Percentiles rank a stretch among this genome's conserved stretches.
These are phyloP conservation scores for Aspergillus mulundensis DNA, from an alignment of 495 filamentous ascomycete species.

Conservation along the genomic window DNA sequence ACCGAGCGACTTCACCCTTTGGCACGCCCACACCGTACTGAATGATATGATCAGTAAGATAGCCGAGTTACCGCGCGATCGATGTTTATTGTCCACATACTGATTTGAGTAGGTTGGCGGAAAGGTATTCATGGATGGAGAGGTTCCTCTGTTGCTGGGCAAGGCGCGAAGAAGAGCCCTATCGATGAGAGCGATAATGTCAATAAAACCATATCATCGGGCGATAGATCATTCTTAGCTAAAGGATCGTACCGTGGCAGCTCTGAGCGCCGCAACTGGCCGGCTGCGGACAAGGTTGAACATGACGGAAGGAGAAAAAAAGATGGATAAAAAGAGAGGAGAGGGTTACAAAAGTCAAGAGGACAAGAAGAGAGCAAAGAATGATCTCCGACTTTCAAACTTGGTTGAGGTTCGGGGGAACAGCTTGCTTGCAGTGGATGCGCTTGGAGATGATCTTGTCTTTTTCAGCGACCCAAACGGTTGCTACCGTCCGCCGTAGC, in stretches of 20 bases:
- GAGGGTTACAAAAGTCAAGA: slow-evolving; percentile 7
- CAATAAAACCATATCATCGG: slow-evolving; percentile 18
- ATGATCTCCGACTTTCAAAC: slow-evolving; percentile 11
- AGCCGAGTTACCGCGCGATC: neutral
- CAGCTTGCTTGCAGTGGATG: slow-evolving; percentile 41
- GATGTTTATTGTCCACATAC: slow-evolving; percentile 45
- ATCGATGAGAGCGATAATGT: slow-evolving; percentile 7
- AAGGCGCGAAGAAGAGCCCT: slow-evolving; percentile 47
- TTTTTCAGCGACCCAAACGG: slow-evolving; percentile 15
- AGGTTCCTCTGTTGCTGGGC: slow-evolving; percentile 74
- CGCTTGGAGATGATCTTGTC: slow-evolving; percentile 28
- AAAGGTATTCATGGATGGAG: slow-evolving; percentile 96
- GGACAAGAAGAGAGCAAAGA: slow-evolving; percentile 8
- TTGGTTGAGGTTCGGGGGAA: slow-evolving; percentile 25
- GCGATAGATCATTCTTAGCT: neutral
- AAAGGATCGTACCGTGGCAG: slow-evolving; percentile 52
- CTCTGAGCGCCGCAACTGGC: slow-evolving; percentile 61
- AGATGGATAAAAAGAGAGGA: slow-evolving; percentile 23
- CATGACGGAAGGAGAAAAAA: slow-evolving; percentile 50
- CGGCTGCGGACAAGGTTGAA: slow-evolving; percentile 69
- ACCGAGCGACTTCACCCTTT: slow-evolving; percentile 77
- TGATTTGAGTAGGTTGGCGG: slow-evolving; percentile 79
- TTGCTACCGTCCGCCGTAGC: slow-evolving; percentile 5
- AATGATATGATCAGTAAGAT: slow-evolving; percentile 23
- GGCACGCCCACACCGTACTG: slow-evolving; percentile 95